Conservation (phyloP, 2,329 filamentous ascomycete genomes). For the Herpotrichia juniperi region DNA sequence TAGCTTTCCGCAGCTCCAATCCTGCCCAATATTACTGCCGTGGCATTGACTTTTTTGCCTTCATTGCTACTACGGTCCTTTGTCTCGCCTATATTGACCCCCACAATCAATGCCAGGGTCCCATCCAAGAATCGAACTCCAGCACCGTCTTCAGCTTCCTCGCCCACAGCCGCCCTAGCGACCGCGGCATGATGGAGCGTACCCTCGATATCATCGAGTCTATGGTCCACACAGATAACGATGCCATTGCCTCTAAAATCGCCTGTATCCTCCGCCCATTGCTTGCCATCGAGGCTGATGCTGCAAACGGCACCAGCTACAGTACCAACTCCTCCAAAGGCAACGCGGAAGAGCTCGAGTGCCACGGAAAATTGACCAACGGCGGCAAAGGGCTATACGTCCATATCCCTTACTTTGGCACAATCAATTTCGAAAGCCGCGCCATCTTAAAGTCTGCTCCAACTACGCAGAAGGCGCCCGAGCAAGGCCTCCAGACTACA, state of each 20-base stretch:
- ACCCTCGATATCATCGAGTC: conserved; percentile 13
- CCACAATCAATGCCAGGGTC: not conserved
- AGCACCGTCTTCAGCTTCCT: conserved; percentile 12
- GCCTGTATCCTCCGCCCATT: conserved; percentile 13
- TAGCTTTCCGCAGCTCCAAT: conserved; percentile 17
- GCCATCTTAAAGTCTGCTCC: not conserved
- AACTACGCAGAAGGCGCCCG: not conserved
- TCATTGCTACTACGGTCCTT: conserved; percentile 23
- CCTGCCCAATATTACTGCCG: conserved; percentile 17
- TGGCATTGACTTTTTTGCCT: conserved; percentile 21
- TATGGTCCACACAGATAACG: conserved; percentile 6
- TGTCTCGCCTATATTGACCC: conserved; percentile 21
- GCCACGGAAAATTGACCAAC: conserved; percentile 23
- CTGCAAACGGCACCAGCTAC: conserved; percentile 12
- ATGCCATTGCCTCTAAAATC: conserved; percentile 15
- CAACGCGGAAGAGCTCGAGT: conserved; percentile 26
- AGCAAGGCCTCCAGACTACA: not conserved
- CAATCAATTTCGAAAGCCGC: conserved; percentile 28
- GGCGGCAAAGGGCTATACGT: conserved; percentile 13
- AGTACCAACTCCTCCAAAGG: conserved; percentile 20
- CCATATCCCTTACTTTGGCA: conserved; percentile 22
- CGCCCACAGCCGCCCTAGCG: conserved; percentile 12
- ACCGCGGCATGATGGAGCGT: conserved; percentile 23
- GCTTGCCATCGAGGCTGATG: conserved; percentile 18
- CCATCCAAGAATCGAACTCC: conserved; percentile 5